These are phyloP conservation scores for Scytalidium lignicola DNA, from an alignment of 2,329 filamentous ascomycete genomes.

Conservation along the genomic window DNA sequence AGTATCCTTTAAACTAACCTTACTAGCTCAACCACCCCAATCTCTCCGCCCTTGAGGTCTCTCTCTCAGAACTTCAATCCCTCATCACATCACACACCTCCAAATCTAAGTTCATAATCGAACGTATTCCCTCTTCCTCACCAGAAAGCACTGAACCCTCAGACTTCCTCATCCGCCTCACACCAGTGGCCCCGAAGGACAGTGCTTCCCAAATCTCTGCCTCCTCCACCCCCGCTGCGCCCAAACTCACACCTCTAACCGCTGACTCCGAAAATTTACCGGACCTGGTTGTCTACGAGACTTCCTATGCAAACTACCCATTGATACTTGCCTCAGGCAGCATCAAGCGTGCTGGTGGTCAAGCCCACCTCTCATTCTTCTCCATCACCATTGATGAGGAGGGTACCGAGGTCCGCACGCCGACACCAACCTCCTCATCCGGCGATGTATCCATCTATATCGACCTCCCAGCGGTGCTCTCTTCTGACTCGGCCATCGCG, in stretches of 20 bases:
- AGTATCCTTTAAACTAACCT: neutral
- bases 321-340: slow-evolving; percentile 35
- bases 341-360: slow-evolving; percentile 37
- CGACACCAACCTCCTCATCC: slow-evolving; percentile 24
- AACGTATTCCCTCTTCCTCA: slow-evolving; percentile 25
- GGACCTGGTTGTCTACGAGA: slow-evolving; percentile 39
- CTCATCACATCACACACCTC: slow-evolving; percentile 27
- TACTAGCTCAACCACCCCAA: slow-evolving; percentile 31
- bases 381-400: slow-evolving; percentile 27
- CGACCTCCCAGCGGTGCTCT: slow-evolving; percentile 31
- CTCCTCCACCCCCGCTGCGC: slow-evolving; percentile 1
- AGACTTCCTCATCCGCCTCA: slow-evolving; percentile 32
- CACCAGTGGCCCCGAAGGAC: slow-evolving; percentile 11
- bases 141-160: slow-evolving; percentile 24
- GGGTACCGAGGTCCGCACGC: slow-evolving; percentile 21
- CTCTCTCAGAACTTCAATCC: slow-evolving; percentile 31
- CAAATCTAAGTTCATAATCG: slow-evolving; percentile 34
- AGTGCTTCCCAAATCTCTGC: slow-evolving; percentile 13
- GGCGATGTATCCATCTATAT: slow-evolving; percentile 38
- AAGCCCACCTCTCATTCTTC: slow-evolving; percentile 24
- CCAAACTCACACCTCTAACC: slow-evolving; percentile 27
- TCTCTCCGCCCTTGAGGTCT: slow-evolving; percentile 30
- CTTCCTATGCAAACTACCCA: slow-evolving; percentile 39
- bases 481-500: slow-evolving; percentile 26
- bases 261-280: slow-evolving; percentile 32